Percentiles rank a stretch among this genome's conserved stretches.
Evolutionary conservation across 148 eudicot species (phyloP).

Genomic region (Spergularia marina): DNA sequence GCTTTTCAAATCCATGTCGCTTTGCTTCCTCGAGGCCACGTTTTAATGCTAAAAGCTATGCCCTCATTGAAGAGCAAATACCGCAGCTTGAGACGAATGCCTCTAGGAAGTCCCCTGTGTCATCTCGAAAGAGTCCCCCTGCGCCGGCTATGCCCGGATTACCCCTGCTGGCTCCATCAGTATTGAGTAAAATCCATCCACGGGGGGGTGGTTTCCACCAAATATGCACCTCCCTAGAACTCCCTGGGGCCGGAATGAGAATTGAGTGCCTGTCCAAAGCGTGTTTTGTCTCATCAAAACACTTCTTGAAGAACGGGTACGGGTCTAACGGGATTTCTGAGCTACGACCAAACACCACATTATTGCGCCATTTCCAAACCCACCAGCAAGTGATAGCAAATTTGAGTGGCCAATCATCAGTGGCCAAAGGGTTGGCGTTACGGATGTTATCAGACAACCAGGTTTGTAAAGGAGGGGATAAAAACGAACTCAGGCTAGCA

Average conservation of each 20-base stretch:
- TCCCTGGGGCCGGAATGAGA: too few relatives aligned
- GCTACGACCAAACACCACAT: not conserved
- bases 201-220: not conserved
- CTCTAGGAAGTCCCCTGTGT: not conserved
- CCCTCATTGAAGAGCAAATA: not conserved
- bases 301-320: too few relatives aligned
- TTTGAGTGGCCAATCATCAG: not conserved
- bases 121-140: not conserved
- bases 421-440: not conserved
- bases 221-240: too few relatives aligned
- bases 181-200: not conserved
- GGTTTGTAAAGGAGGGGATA: not conserved
- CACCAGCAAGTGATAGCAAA: not conserved
- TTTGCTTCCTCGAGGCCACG: not conserved
- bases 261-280: too few relatives aligned
- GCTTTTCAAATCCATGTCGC: not conserved
- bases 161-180: not conserved
- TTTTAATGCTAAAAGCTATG: not conserved
- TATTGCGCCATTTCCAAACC: not conserved
- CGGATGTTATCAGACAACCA: not conserved
- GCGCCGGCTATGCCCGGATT: not conserved
- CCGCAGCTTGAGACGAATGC: not conserved
- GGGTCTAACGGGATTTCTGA: not conserved
- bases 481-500: not conserved
- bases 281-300: too few relatives aligned